Evolutionary conservation across 768 basidiomycete genomes (phyloP).

Genomic region (Hemileccinum rubropunctum): DNA sequence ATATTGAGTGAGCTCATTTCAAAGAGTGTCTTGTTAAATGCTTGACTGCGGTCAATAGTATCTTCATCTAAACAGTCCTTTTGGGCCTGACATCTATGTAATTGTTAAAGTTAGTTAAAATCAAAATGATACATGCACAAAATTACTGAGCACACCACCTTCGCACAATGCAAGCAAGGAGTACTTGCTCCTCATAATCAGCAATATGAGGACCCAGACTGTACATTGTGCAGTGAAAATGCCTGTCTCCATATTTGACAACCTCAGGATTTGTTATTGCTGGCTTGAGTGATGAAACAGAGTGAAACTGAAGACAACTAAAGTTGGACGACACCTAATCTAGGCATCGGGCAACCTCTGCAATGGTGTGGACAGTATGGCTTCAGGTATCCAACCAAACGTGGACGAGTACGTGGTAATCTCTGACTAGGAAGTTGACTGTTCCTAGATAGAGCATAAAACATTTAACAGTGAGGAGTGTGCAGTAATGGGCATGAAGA

Average conservation of each 20-base stretch:
- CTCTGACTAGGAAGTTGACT: too few relatives aligned
- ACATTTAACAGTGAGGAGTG: too few relatives aligned
- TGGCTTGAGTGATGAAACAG: background rate
- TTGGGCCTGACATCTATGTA: background rate
- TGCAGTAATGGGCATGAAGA: too few relatives aligned
- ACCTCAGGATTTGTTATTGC: background rate
- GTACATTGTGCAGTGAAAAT: background rate
- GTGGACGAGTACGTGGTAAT: too few relatives aligned
- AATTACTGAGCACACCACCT: background rate
- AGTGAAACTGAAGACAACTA: too few relatives aligned
- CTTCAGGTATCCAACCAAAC: too few relatives aligned
- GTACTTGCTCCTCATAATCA: constrained; percentile 2
- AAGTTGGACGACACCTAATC: too few relatives aligned
- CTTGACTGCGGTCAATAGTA: background rate
- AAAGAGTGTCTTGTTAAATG: background rate
- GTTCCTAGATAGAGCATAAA: too few relatives aligned
- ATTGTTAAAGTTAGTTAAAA: background rate
- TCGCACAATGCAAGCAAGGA: background rate
- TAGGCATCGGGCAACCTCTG: too few relatives aligned
- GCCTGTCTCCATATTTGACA: background rate
- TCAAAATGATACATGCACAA: background rate
- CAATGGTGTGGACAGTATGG: too few relatives aligned
- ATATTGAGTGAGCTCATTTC: background rate
- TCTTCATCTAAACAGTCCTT: background rate
- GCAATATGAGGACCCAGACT: constrained; percentile 2